These are phyloP conservation scores for Saccharomycopsis hybrid DNA, from an alignment of 1,139 yeast genomes.

Conservation along the genomic window DNA sequence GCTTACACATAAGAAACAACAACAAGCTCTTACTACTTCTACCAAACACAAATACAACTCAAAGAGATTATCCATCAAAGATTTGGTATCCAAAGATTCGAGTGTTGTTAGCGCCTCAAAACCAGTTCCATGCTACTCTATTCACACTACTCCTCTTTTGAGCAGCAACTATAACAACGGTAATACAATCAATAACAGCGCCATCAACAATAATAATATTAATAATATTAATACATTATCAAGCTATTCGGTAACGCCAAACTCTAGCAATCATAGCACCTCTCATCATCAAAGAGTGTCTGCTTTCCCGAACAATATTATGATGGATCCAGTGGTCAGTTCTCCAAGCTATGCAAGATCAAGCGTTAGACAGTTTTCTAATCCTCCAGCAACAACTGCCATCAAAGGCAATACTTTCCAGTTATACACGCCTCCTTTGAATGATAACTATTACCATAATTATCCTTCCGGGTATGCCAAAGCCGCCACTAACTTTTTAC, in stretches of 20 bases:
- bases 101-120: neutral
- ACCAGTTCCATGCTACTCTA: neutral
- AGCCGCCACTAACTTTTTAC: neutral
- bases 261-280: neutral
- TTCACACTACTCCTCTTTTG: neutral
- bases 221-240: neutral
- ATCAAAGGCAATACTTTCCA: neutral
- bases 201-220: neutral
- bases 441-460: neutral
- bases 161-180: neutral
- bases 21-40: neutral
- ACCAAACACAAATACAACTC: neutral
- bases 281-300: neutral
- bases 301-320: neutral
- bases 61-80: neutral
- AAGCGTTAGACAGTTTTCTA: neutral
- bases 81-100: neutral
- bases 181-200: neutral
- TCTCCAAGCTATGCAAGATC: conserved; percentile 1
- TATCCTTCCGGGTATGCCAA: neutral
- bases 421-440: conserved; percentile 1
- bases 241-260: neutral
- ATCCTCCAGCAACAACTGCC: neutral
- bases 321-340: neutral
- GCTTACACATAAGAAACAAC: neutral